phyloP scores from a whole-genome alignment of 1,139 yeast species.

The Citeromyces siamensis region DNA sequence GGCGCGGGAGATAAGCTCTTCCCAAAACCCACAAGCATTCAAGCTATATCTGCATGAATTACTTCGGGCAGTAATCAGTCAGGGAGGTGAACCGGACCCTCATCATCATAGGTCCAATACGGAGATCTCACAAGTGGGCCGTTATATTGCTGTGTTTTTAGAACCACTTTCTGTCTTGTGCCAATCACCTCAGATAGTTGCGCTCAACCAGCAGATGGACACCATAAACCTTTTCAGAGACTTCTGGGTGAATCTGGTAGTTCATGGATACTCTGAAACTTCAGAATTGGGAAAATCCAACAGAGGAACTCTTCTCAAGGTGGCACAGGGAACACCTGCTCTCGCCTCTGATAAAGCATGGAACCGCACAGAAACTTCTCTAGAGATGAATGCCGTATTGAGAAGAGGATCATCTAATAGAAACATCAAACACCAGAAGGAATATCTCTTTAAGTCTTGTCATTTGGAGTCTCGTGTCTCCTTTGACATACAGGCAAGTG shows the following conservation, averaged over 20 bases:
- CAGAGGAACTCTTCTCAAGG: slow-evolving; percentile 37
- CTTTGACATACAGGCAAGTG: slow-evolving; percentile 46
- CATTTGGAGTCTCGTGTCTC: slow-evolving; percentile 20
- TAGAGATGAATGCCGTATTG: slow-evolving; percentile 83
- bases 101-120: slow-evolving; percentile 77
- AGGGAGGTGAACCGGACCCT: slow-evolving; percentile 71
- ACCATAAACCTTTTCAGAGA: slow-evolving; percentile 60
- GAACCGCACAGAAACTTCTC: slow-evolving; percentile 80
- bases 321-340: slow-evolving; percentile 87
- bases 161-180: slow-evolving; percentile 66
- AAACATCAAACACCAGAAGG: slow-evolving; percentile 67
- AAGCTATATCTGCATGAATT: slow-evolving; percentile 51
- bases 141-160: slow-evolving; percentile 55
- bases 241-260: slow-evolving; percentile 89
- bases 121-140: slow-evolving; percentile 69
- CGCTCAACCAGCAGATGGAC: slow-evolving; percentile 28
- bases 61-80: slow-evolving; percentile 52
- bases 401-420: slow-evolving; percentile 84
- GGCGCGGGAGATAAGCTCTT: slow-evolving; percentile 27
- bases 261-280: slow-evolving; percentile 70
- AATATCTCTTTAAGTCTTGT: slow-evolving; percentile 14
- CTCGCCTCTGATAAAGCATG: slow-evolving; percentile 81
- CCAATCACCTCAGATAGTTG: slow-evolving; percentile 39
- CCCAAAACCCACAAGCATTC: slow-evolving; percentile 31
- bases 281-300: slow-evolving; percentile 42